Base-by-base conservation (phyloP, 768 basidiomycete genomes). In the Suillus americanus region DNA sequence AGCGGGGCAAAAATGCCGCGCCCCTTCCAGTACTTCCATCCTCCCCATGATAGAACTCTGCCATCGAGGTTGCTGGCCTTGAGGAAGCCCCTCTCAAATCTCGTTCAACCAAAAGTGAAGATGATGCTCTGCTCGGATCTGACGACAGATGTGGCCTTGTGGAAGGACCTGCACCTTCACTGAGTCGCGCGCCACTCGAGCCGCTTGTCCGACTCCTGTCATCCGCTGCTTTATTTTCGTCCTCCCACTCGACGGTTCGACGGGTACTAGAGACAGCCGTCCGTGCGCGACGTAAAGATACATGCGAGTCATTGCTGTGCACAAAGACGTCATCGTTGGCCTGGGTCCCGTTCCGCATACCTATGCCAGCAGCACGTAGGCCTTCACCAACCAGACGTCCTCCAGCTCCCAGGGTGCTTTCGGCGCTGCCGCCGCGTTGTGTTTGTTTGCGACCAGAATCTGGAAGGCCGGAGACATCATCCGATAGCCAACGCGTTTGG, bases 291-390 rank as follows among this genome's bases (percentile, higher is more conserved):
- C 70, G 69, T 46, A 66, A 30, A 62, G 71, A 40, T n/a, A 64
- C 63, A 33, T 55, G 68, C 13, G 51, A 35, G 54, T 73, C 73
- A 56, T 62, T 68, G 57, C 67, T 68, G 3, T 72, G 70, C 18
- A 48, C 68, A 59, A 83, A 83, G 6, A 79, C 74, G 61, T 82
- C 78, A 40, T 81, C 78, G 66, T 64, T 63, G 70, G 71, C 62
- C 65, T 72, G 68, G 71, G 75, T 62, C 64, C 67, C 65, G 74
- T 69, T 68, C 30, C 75, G 73, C 75, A 72, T 81, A 37, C 80
- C 82, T 63, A 92, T 77, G 12, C 91, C 92, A 0, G 91, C 90
- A 0, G 90, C 89, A 56, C 88, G 81, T 64, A 93, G 71, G 18
- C 86, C 86, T 73, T 92, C 89, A 4, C 89, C 85, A 10, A 90